phyloP scores from a whole-genome alignment of 306 rosid species.

The Abrus pulchellus region DNA sequence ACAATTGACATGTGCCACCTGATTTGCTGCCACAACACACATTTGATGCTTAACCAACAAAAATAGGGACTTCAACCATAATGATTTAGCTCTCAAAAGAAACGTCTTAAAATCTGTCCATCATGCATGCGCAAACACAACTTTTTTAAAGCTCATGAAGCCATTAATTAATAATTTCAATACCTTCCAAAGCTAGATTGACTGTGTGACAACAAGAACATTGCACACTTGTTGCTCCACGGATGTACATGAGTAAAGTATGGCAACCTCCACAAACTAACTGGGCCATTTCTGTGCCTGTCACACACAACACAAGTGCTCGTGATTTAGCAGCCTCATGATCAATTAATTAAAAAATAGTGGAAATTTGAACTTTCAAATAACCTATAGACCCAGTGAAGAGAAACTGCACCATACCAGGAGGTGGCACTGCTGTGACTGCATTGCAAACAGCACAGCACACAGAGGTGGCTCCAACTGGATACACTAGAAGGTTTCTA shows the following conservation, averaged over 20 bases:
- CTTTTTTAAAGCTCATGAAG: slow-evolving; percentile 15
- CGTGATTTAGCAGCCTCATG: slow-evolving; percentile 32
- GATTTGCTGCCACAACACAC: slow-evolving; percentile 80
- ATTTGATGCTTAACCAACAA: slow-evolving; percentile 37
- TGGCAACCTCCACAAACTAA: slow-evolving; percentile 98
- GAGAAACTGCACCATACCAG: slow-evolving; percentile 63
- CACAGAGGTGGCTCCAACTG: slow-evolving; percentile 95
- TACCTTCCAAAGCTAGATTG: slow-evolving; percentile 97
- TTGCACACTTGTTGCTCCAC: slow-evolving; percentile 95
- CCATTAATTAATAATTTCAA: slow-evolving; percentile 23
- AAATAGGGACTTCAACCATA: slow-evolving; percentile 39
- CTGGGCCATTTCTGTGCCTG: slow-evolving; percentile 99
- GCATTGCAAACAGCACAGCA: slow-evolving; percentile 99
- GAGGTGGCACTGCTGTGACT: slow-evolving; percentile 96
- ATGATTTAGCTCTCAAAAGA: slow-evolving; percentile 23
- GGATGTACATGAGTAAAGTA: slow-evolving; percentile 95
- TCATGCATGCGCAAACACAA: not conserved
- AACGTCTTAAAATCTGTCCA: slow-evolving; percentile 14
- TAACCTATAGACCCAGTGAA: slow-evolving; percentile 5
- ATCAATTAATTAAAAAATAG: slow-evolving; percentile 6
- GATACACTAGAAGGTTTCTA: slow-evolving; percentile 87
- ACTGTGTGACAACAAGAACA: slow-evolving; percentile 99
- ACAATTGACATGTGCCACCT: slow-evolving; percentile 97
- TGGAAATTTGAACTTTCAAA: not conserved
- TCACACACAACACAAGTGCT: not conserved